Base-by-base conservation (phyloP, 2,329 filamentous ascomycete species). In the Penicillium sp. region DNA sequence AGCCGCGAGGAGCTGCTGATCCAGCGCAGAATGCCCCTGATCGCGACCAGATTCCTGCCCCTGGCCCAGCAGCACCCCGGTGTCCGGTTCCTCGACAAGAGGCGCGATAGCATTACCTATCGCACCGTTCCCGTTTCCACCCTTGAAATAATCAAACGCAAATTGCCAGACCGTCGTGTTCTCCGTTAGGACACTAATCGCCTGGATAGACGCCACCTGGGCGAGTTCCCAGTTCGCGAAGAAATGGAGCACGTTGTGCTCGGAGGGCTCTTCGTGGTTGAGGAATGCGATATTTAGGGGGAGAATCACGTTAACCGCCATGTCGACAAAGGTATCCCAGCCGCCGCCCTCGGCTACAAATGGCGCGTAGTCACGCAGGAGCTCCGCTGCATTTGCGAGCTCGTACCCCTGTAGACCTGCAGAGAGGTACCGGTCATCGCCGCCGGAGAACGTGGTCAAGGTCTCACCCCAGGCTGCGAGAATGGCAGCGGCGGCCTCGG, bases 1-100 rank as follows among this genome's bases (percentile, higher is more conserved):
- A 1, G 75, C 73, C 2, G 78, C 80, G 1, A 81, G 61, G 5
- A 82, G 67, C 0, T 73, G 70, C n/a, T 81, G 73, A 61, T 78
- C 76, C 5, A 83, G 69, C 11, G 73, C 74, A 1, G 79, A 66
- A 62, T 83, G 81, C 5, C 80, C 81, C 63, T 83, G 81, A 61
- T 83, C 81, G 0, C 80, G 70, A 1, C 80, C 79, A 1, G 78
- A 74, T 51, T 82, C 79, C 60, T 81, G 78, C 0, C 74, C 69
- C 55, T 82, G 79, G 0, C 71, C 74, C 2, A 83, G 63, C 1
- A 59, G 54, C 63, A 76, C 67, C 64, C 1, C 73, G 15, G 23
- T 47, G 65, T 30, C 46, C 41, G 13, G 63, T 6, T 31, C 48
- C 26, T 56, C 56, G 53, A 49, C 64, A 21, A 50, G 49, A 57